phyloP scores from a whole-genome alignment of 169 alveolate species.

The Eimeria acervulina region DNA sequence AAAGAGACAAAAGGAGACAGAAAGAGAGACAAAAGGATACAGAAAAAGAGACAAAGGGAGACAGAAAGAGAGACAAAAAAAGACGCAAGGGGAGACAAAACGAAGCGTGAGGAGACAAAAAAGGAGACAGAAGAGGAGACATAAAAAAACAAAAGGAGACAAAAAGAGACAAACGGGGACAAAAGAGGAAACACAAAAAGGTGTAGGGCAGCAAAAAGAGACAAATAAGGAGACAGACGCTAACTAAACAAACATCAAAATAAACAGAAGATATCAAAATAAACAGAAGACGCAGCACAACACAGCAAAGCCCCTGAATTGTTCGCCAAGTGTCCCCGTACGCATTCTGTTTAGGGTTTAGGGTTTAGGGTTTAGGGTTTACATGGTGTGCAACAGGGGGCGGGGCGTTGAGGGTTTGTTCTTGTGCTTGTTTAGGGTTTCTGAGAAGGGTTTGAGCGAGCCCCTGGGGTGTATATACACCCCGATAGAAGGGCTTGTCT shows the following conservation, averaged over 20 bases:
- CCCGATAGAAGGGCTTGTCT: background rate
- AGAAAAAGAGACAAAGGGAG: background rate
- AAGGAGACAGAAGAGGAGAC: too few relatives aligned
- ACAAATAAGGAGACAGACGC: background rate
- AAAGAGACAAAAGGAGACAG: background rate
- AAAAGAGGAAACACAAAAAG: background rate
- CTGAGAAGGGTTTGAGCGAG: background rate
- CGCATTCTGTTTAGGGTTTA: background rate
- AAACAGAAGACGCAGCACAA: too few relatives aligned
- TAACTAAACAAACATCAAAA: too few relatives aligned
- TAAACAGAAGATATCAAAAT: background rate
- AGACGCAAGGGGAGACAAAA: too few relatives aligned
- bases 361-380: conserved; percentile 33
- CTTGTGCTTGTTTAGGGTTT: too few relatives aligned
- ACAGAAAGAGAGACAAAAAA: background rate
- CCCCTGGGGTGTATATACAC: conserved; percentile 3
- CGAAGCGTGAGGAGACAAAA: too few relatives aligned
- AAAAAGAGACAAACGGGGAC: background rate
- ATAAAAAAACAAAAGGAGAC: background rate
- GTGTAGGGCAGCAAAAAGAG: background rate
- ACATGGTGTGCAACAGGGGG: background rate
- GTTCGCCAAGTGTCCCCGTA: too few relatives aligned
- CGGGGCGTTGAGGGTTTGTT: too few relatives aligned
- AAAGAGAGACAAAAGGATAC: background rate
- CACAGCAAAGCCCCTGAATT: too few relatives aligned